Conservation (phyloP, 176 grass and related monocot genomes). For the Musa schizocarpa region DNA sequence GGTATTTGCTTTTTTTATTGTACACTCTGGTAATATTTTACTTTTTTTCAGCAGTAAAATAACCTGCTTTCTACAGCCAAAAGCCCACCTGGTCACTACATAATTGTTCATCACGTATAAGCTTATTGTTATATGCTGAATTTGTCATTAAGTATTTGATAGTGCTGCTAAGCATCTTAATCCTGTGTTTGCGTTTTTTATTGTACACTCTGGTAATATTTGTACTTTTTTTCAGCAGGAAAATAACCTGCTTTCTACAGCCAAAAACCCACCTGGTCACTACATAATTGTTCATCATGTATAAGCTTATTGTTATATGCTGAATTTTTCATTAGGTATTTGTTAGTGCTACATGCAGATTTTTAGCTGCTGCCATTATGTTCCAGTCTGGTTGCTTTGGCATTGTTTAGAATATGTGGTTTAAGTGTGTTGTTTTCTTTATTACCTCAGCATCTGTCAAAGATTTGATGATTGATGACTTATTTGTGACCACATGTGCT, state of each 20-base stretch:
- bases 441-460: background rate
- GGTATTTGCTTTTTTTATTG: too few relatives aligned
- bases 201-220: too few relatives aligned
- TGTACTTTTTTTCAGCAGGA: too few relatives aligned
- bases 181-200: too few relatives aligned
- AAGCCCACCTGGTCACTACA: too few relatives aligned
- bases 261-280: too few relatives aligned
- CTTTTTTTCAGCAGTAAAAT: too few relatives aligned
- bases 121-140: background rate
- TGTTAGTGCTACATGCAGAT: background rate
- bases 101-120: too few relatives aligned
- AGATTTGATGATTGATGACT: background rate
- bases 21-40: too few relatives aligned
- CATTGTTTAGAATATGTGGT: background rate
- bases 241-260: too few relatives aligned
- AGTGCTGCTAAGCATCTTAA: background rate
- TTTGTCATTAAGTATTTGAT: background rate
- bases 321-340: background rate
- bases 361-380: conserved; percentile 12
- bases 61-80: too few relatives aligned
- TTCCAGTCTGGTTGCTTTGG: background rate
- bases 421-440: background rate
- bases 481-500: background rate
- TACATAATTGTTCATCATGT: too few relatives aligned
- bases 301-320: background rate